These are phyloP conservation scores for Pseudogymnoascus sp. DNA, from an alignment of 2,329 filamentous ascomycete species.

Conservation along the genomic window DNA sequence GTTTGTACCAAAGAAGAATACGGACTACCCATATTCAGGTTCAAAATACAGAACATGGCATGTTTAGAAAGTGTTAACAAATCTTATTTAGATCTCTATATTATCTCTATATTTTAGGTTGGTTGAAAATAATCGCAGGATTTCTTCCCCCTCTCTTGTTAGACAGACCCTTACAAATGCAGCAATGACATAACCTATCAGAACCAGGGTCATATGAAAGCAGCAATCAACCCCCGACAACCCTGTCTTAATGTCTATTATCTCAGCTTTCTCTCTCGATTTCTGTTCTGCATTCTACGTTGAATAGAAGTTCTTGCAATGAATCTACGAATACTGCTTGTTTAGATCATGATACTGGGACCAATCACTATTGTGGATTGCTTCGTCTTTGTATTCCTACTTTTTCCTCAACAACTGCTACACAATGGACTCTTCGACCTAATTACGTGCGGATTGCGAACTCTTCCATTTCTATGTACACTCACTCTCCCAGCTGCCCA, in stretches of 20 bases:
- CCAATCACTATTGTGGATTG: conserved; percentile 73
- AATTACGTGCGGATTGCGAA: conserved; percentile 49
- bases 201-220: conserved; percentile 5
- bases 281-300: not conserved
- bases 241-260: not conserved
- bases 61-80: not conserved
- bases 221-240: not conserved
- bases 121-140: not conserved
- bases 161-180: not conserved
- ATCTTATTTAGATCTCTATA: not conserved
- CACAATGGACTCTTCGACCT: conserved; percentile 59
- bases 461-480: conserved; percentile 64
- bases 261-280: not conserved
- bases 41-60: not conserved
- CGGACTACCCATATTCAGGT: too few species aligned
- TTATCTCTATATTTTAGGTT: not conserved
- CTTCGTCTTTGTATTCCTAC: conserved; percentile 62
- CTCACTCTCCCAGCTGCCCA: not conserved
- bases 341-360: conserved; percentile 59
- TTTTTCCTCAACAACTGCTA: conserved; percentile 64
- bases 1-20: not conserved
- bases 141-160: not conserved
- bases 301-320: not conserved
- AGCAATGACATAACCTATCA: not conserved
- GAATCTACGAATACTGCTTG: not conserved